A percentile compares a stretch with the other conserved stretches of the same genome.
phyloP scores from a whole-genome alignment of 78 protist genomes.

The Dictyostelium purpureum region DNA sequence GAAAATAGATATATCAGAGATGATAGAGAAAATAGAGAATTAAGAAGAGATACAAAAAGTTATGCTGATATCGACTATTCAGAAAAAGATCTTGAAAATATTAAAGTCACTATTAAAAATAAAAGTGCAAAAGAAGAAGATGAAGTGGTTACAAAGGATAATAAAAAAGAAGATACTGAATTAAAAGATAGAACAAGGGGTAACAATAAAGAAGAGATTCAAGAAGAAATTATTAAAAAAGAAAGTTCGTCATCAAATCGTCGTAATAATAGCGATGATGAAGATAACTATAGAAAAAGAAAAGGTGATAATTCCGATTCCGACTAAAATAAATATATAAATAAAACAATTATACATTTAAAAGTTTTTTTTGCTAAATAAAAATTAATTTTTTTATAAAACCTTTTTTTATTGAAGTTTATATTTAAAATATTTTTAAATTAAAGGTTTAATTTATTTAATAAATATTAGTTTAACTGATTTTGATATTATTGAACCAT shows the following conservation, averaged over 20 bases:
- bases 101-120: neutral
- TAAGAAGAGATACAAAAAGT: neutral
- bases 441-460: too few species aligned
- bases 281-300: neutral
- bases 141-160: neutral
- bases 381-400: too few species aligned
- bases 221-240: neutral
- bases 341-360: too few species aligned
- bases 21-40: neutral
- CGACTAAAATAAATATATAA: too few species aligned
- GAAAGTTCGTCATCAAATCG: neutral
- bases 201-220: neutral
- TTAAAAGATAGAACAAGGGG: too few species aligned
- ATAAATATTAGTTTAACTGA: too few species aligned
- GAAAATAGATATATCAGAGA: neutral
- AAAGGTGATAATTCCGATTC: too few species aligned
- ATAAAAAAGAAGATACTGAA: neutral
- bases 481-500: too few species aligned
- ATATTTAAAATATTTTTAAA: too few species aligned
- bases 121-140: neutral
- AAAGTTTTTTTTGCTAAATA: too few species aligned
- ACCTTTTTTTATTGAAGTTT: too few species aligned
- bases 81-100: neutral
- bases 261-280: neutral
- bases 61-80: constrained; percentile 5